These are phyloP conservation scores for Trichoderma koningii DNA, from an alignment of 2,329 filamentous ascomycete species.

Conservation along the genomic window DNA sequence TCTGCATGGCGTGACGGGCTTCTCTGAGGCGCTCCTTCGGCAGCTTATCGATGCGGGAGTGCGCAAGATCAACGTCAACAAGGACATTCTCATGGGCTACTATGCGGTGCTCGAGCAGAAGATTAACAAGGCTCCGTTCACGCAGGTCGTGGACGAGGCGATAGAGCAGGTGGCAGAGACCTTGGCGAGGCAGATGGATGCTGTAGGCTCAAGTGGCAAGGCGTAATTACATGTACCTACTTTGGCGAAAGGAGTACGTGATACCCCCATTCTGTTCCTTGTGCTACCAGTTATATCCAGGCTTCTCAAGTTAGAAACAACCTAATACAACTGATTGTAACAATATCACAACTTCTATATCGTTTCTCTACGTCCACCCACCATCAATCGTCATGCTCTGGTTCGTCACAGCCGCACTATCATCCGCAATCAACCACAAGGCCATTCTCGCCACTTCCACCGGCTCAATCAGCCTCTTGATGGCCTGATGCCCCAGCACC, in stretches of 20 bases:
- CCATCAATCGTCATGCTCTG: conserved; percentile 27
- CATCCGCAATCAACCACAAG: conserved; percentile 49
- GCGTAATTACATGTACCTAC: background rate
- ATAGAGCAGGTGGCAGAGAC: conserved; percentile 35
- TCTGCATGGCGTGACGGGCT: conserved; percentile 54
- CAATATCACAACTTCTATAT: background rate
- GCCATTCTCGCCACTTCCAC: conserved; percentile 50
- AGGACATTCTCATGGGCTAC: conserved; percentile 44
- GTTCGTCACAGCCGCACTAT: conserved; percentile 33
- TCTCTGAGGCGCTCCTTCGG: conserved; percentile 45
- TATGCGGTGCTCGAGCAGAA: conserved; percentile 43
- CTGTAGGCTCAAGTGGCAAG: conserved; percentile 20
- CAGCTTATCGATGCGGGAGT: conserved; percentile 49
- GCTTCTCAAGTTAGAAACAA: background rate
- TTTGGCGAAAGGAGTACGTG: too few relatives aligned
- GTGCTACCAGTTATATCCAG: background rate
- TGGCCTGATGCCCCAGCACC: conserved; percentile 45
- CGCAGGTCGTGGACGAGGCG: conserved; percentile 44
- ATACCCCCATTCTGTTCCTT: too few relatives aligned
- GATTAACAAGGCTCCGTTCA: conserved; percentile 35
- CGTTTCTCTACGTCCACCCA: conserved; percentile 21
- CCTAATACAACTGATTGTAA: too few relatives aligned
- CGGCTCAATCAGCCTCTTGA: conserved; percentile 46
- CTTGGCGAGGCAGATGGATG: conserved; percentile 22
- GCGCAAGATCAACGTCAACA: conserved; percentile 54